These are phyloP conservation scores for Phlebopus sp. DNA, from an alignment of 1,284 basidiomycete genomes.

Conservation along the genomic window DNA sequence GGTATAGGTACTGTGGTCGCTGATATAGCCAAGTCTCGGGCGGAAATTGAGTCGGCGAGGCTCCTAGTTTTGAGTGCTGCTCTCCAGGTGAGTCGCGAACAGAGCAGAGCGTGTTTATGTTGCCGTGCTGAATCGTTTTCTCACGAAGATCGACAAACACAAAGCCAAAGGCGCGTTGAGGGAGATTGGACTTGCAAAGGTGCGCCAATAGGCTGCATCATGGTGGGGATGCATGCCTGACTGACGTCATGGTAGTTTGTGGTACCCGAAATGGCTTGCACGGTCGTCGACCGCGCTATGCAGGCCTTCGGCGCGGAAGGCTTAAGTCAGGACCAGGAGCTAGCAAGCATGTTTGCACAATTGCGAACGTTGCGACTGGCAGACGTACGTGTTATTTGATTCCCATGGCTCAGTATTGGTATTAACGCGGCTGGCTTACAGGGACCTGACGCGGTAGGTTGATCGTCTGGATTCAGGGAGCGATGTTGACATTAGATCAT, in stretches of 20 bases:
- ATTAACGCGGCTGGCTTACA: constrained; percentile 29
- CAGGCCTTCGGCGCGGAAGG: constrained; percentile 96
- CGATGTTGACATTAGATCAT: not conserved
- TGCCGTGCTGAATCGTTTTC: not conserved
- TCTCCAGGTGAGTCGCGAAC: constrained; percentile 54
- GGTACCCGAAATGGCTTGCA: constrained; percentile 85
- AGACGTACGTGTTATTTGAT: constrained; percentile 58
- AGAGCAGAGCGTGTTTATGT: constrained; percentile 2
- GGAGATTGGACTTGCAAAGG: constrained; percentile 97
- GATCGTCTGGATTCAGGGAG: constrained; percentile 7
- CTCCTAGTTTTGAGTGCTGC: constrained; percentile 92
- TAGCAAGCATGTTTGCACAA: constrained; percentile 78
- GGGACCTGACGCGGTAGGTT: constrained; percentile 78
- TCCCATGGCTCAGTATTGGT: constrained; percentile 5
- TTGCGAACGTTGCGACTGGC: constrained; percentile 88
- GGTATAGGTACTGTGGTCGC: constrained; percentile 77
- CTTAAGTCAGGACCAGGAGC: constrained; percentile 83
- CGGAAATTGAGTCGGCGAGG: constrained; percentile 87
- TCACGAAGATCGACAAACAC: constrained; percentile 75
- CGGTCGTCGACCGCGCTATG: constrained; percentile 90
- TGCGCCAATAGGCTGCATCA: constrained; percentile 25
- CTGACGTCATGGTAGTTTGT: constrained; percentile 60
- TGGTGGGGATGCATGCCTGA: constrained; percentile 7
- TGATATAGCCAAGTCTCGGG: constrained; percentile 88
- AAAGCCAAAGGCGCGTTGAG: constrained; percentile 94